Percentiles rank a stretch among this genome's conserved stretches.
phyloP scores from a whole-genome alignment of 169 alveolate genomes.

The Besnoitia besnoiti region DNA sequence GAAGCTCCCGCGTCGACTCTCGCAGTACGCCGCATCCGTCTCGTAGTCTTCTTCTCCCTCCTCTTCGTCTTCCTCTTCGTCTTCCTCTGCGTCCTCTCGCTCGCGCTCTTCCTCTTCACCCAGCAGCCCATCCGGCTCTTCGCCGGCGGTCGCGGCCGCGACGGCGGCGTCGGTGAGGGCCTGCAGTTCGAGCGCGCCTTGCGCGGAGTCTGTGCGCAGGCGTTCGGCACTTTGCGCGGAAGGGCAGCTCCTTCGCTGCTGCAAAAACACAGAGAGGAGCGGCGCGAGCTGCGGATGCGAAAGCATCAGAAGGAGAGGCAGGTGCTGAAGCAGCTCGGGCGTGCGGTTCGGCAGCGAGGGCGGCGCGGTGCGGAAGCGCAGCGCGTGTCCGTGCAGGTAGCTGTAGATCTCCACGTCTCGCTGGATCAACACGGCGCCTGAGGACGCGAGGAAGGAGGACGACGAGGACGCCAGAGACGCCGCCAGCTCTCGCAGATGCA shows the following conservation, averaged over 20 bases:
- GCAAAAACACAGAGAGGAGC: not conserved
- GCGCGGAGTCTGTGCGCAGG: not conserved
- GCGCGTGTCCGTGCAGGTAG: not conserved
- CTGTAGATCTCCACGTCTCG: not conserved
- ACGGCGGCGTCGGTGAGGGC: slow-evolving; percentile 31
- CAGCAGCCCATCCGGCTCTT: not conserved
- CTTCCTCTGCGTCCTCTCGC: not conserved
- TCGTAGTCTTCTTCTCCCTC: not conserved
- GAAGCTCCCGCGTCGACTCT: not conserved
- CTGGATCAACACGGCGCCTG: not conserved
- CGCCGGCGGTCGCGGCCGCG: slow-evolving; percentile 23
- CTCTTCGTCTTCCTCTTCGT: not conserved
- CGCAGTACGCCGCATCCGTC: not conserved
- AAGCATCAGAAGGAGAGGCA: slow-evolving; percentile 17
- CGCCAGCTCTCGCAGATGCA: no score
- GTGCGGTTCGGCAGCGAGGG: slow-evolving; percentile 1
- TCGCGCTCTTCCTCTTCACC: not conserved
- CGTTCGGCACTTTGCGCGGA: not conserved
- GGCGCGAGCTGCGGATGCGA: slow-evolving; percentile 20
- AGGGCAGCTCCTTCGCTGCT: not conserved
- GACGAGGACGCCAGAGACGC: no score
- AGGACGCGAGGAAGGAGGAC: not conserved
- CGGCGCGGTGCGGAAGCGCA: slow-evolving; percentile 19
- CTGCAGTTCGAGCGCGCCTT: not conserved
- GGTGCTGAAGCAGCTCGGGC: not conserved